Evolutionary conservation across 108 stramenopile species (phyloP).

Genomic region (Bacterosira constricta): DNA sequence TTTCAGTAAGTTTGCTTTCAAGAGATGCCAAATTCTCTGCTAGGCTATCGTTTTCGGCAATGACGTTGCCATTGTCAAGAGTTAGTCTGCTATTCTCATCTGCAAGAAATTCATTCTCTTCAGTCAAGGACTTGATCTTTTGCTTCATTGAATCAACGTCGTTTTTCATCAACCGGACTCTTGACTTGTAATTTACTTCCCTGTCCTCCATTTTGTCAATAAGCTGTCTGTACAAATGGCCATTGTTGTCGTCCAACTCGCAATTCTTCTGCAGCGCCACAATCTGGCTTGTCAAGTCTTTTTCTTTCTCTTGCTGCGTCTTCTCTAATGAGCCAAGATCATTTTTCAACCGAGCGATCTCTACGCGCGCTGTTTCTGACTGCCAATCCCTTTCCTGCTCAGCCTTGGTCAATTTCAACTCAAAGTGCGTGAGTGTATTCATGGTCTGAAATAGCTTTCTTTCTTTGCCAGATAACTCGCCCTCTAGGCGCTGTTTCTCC

Average conservation of each 20-base stretch:
- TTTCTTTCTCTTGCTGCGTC: slow-evolving; percentile 4
- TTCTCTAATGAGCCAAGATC: neutral
- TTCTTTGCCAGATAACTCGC: slow-evolving; percentile 18
- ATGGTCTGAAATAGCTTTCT: slow-evolving; percentile 7
- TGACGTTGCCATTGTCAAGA: slow-evolving; percentile 5
- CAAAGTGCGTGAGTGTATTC: slow-evolving; percentile 17
- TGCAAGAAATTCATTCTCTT: slow-evolving; percentile 1
- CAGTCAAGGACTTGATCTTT: neutral
- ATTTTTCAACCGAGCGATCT: slow-evolving; percentile 14
- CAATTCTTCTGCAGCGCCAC: slow-evolving; percentile 31
- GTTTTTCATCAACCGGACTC: slow-evolving; percentile 6
- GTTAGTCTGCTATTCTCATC: neutral
- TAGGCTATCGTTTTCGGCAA: neutral
- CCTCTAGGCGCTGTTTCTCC: slow-evolving; percentile 17
- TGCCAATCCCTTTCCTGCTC: slow-evolving; percentile 29
- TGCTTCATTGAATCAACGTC: slow-evolving; percentile 6
- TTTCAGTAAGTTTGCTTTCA: neutral
- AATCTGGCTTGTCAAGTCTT: slow-evolving; percentile 25
- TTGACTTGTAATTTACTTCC: slow-evolving; percentile 26
- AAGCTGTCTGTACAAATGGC: slow-evolving; percentile 25
- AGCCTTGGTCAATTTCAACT: slow-evolving; percentile 22
- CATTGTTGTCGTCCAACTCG: neutral
- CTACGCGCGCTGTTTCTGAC: neutral
- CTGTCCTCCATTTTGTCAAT: slow-evolving; percentile 34
- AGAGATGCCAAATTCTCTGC: slow-evolving; percentile 13